phyloP scores from a whole-genome alignment of 2,329 filamentous ascomycete species.

The Lachnellula subtilissima region DNA sequence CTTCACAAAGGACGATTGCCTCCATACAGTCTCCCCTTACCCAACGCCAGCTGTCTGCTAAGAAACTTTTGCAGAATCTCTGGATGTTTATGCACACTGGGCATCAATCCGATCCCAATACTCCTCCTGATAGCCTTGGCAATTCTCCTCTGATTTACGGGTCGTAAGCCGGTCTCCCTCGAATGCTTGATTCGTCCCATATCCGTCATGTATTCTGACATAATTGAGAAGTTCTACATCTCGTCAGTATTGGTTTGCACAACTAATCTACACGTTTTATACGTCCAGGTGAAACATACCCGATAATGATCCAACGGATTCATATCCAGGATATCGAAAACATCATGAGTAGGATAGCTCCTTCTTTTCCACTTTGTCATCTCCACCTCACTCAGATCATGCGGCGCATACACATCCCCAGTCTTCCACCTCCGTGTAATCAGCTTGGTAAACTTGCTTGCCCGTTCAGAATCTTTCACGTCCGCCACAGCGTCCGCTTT shows the following conservation, averaged over 20 bases:
- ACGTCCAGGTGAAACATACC: conserved; percentile 44
- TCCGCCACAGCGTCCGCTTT: neutral
- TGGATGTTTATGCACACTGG: conserved; percentile 84
- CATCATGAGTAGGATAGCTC: conserved; percentile 55
- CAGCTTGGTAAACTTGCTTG: conserved; percentile 55
- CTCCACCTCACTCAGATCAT: conserved; percentile 75
- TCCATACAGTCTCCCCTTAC: neutral
- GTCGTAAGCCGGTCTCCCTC: conserved; percentile 71
- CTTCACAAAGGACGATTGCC: neutral
- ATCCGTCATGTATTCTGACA: conserved; percentile 80
- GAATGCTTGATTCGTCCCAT: conserved; percentile 80
- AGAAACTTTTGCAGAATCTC: conserved; percentile 54
- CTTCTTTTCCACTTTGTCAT: conserved; percentile 72
- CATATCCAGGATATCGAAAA: conserved; percentile 73
- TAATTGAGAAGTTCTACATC: conserved; percentile 79
- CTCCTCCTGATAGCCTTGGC: conserved; percentile 87
- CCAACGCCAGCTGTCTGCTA: neutral
- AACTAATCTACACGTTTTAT: neutral
- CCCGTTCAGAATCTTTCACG: conserved; percentile 18
- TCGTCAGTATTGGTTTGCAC: neutral
- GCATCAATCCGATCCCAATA: conserved; percentile 87
- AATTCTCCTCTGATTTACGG: conserved; percentile 87
- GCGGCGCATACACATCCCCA: conserved; percentile 87
- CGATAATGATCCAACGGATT: conserved; percentile 84
- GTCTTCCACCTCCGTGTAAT: conserved; percentile 65